These are phyloP conservation scores for Schrenkiella parvula DNA, from an alignment of 345 rosid genomes.

Conservation along the genomic window DNA sequence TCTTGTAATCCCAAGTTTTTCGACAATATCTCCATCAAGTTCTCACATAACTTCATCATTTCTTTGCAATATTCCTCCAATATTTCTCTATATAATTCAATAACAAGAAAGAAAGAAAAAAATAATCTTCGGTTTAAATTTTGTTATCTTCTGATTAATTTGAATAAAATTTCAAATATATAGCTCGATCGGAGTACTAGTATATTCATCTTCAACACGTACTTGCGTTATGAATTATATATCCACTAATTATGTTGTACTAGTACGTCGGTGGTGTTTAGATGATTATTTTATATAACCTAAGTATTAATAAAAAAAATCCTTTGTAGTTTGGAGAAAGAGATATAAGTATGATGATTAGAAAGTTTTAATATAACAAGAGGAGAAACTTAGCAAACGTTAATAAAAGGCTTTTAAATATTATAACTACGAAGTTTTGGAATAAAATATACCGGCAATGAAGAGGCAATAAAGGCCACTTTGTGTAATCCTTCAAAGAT, in stretches of 20 bases:
- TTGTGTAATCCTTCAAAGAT: slow-evolving; percentile 49
- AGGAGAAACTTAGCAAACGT: not conserved
- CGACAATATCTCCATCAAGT: slow-evolving; percentile 63
- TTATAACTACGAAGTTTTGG: not conserved
- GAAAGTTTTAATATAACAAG: not conserved
- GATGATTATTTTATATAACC: not conserved
- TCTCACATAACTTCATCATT: slow-evolving; percentile 47
- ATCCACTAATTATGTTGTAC: not conserved
- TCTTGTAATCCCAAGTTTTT: slow-evolving; percentile 56
- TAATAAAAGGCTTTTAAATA: not conserved
- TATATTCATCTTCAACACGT: not conserved
- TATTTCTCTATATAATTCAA: slow-evolving; percentile 45
- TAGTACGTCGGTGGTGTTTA: not conserved
- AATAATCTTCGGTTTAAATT: not conserved
- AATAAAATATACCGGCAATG: slow-evolving; percentile 50
- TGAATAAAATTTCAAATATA: not conserved
- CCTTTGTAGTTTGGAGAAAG: not conserved
- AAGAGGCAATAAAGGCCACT: slow-evolving; percentile 71
- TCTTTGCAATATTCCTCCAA: slow-evolving; percentile 67
- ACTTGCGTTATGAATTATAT: not conserved
- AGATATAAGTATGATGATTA: not conserved
- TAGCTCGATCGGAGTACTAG: not conserved
- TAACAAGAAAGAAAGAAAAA: not conserved
- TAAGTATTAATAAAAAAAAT: too few species aligned
- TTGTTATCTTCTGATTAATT: not conserved